Evolutionary conservation across 352 stramenopile species (phyloP).

Genomic region (Pythium monospermum): DNA sequence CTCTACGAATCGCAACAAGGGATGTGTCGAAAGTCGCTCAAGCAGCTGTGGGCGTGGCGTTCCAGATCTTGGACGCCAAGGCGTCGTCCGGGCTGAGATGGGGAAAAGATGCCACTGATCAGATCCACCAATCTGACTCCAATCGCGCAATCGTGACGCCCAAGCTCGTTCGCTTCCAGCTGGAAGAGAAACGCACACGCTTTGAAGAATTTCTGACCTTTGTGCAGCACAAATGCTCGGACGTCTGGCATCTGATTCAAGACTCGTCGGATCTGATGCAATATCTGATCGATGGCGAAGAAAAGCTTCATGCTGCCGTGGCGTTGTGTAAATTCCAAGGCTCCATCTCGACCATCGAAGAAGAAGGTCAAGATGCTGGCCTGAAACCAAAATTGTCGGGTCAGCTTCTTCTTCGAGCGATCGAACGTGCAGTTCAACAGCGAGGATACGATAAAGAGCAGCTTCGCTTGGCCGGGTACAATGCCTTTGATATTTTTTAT

Average conservation of each 20-base stretch:
- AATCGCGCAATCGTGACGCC: constrained; percentile 44
- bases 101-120: constrained; percentile 34
- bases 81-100: constrained; percentile 77
- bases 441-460: constrained; percentile 77
- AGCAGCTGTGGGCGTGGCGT: constrained; percentile 49
- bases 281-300: constrained; percentile 59
- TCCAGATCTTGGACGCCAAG: constrained; percentile 78
- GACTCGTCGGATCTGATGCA: constrained; percentile 44
- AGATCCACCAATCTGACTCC: too few species aligned
- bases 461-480: constrained; percentile 76
- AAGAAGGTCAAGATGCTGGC: constrained; percentile 15
- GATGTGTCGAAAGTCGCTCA: constrained; percentile 50
- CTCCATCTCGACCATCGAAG: constrained; percentile 36
- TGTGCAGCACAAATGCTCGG: constrained; percentile 48
- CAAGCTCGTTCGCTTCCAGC: constrained; percentile 81
- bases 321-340: constrained; percentile 73
- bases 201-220: constrained; percentile 63
- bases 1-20: constrained; percentile 36
- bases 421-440: constrained; percentile 63
- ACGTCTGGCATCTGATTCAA: constrained; percentile 58
- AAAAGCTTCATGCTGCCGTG: constrained; percentile 73
- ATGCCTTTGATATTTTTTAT: constrained; percentile 86
- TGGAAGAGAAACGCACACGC: constrained; percentile 71
- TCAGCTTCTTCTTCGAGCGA: constrained; percentile 67
- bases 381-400: constrained; percentile 38